phyloP scores from a whole-genome alignment of 2,329 filamentous ascomycete genomes.

The Aspergillus transmontanensis region DNA sequence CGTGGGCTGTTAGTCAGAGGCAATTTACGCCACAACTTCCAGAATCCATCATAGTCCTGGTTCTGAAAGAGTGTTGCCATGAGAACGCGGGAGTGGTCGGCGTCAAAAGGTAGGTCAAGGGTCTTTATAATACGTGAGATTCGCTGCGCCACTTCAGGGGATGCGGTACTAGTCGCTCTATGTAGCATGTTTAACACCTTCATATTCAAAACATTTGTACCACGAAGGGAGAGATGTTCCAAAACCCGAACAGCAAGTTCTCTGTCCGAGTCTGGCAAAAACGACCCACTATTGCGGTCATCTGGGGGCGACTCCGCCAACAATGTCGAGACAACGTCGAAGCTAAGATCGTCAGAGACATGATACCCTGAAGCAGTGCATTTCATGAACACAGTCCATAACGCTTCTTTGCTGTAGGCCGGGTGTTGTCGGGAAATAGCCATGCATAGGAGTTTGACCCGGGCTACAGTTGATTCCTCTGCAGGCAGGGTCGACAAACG shows the following conservation, averaged over 20 bases:
- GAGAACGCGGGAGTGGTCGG: constrained; percentile 31
- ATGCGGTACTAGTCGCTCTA: constrained; percentile 33
- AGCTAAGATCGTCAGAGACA: constrained; percentile 37
- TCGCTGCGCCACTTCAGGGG: constrained; percentile 20
- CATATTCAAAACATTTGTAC: constrained; percentile 43
- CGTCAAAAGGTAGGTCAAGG: constrained; percentile 32
- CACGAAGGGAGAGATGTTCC: constrained; percentile 45
- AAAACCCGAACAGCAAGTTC: constrained; percentile 45
- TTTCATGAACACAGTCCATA: constrained; percentile 38
- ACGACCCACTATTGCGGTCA: background rate
- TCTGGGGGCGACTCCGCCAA: constrained; percentile 29
- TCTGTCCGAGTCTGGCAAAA: constrained; percentile 29
- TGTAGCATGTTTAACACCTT: constrained; percentile 53
- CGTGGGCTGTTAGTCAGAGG: constrained; percentile 54
- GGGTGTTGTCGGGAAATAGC: constrained; percentile 43
- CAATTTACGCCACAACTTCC: constrained; percentile 62
- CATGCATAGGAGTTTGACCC: constrained; percentile 40
- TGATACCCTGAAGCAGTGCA: constrained; percentile 37
- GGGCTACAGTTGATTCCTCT: constrained; percentile 32
- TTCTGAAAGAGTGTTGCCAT: constrained; percentile 41
- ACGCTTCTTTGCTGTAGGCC: constrained; percentile 36
- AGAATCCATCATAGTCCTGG: constrained; percentile 60
- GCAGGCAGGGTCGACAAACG: constrained; percentile 31
- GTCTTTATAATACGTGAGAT: constrained; percentile 33
- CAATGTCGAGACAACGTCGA: constrained; percentile 41